phyloP scores from a whole-genome alignment of 225 moss, liverwort and hornwort species.

The Physcomitrium patens region DNA sequence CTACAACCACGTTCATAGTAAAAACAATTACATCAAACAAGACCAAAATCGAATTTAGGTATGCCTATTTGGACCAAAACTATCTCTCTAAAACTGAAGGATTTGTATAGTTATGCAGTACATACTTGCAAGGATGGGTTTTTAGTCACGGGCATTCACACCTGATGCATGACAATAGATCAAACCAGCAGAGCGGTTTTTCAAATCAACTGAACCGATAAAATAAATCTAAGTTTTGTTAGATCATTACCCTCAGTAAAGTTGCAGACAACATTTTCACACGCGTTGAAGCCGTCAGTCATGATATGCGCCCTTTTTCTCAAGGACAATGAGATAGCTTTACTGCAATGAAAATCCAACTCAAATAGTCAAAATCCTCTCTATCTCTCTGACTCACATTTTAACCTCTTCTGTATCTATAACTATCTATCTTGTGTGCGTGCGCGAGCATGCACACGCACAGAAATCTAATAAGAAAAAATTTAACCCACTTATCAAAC shows the following conservation, averaged over 20 bases:
- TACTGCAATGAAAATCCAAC: constrained; percentile 48
- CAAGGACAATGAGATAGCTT: constrained; percentile 72
- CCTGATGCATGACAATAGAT: background rate
- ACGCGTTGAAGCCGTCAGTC: constrained; percentile 92
- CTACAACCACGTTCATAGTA: constrained; percentile 39
- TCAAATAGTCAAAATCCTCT: background rate
- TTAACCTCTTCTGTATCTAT: too few relatives aligned
- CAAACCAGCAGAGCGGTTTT: background rate
- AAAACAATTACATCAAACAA: background rate
- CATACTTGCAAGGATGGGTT: background rate
- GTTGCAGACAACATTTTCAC: constrained; percentile 80
- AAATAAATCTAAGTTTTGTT: background rate
- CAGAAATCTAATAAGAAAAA: too few relatives aligned
- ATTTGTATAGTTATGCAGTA: background rate
- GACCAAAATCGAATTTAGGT: background rate
- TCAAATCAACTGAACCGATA: background rate
- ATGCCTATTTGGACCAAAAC: background rate
- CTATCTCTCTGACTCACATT: background rate
- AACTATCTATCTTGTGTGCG: too few relatives aligned
- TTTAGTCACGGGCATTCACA: background rate
- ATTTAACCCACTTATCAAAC: background rate
- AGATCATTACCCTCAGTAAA: constrained; percentile 77
- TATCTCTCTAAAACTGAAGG: background rate
- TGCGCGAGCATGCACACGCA: too few relatives aligned
- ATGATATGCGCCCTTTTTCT: constrained; percentile 83